Evolutionary conservation across 1,284 basidiomycete genomes (phyloP), one percentile per base, ranked within the genome.

Genomic region (Apiotrichum siamense): DNA sequence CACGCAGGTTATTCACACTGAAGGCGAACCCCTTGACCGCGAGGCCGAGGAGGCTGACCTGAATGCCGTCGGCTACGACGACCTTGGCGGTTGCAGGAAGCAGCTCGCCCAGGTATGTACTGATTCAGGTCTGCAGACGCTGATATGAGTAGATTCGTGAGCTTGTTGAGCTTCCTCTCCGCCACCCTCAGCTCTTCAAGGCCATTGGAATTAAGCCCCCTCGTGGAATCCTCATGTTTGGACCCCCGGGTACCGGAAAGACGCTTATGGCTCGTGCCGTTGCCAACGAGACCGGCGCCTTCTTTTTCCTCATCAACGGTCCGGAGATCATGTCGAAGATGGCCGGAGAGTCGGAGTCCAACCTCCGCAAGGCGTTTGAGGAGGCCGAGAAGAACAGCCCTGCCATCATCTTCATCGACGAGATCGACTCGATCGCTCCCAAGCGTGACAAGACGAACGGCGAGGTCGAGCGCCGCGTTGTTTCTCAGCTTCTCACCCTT

Each of bases 251-350:
- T 80, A 96, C 92, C 23, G 92, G 92, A 80, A 97, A 96, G 78
- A 96, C 92, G 11, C 81, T 96, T 58, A 98, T 99, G 94, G 94
- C 96, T 39, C 86, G 96, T 64, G 96, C 96, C 11, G 96, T 98
- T 38, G 96, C 94, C 58, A 98, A 98, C 73, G 96, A 99, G 77
- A 98, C 94, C 26, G 94, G 96, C 49, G 96, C 96, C 20, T 98
- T 98, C 83, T 98, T 98, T 82, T 98, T 98, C 85, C 79, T 97
- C 52, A 98, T 98, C 78, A 98, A 97, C 68, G 94, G 96, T 57
- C 96, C 94, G 43, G 96, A 98, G 75, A 97, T 98, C 74, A 98
- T 98, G 94, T 91, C 88, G 68, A 98, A 97, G 79, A 97, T 97
- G 93, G 93, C 93, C 52, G 93, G 93, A 67, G 96, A 98, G 77